A percentile compares a stretch with the other conserved stretches of the same genome.
phyloP scores from a whole-genome alignment of 1,139 yeast genomes.

The Meyerozyma carpophila region DNA sequence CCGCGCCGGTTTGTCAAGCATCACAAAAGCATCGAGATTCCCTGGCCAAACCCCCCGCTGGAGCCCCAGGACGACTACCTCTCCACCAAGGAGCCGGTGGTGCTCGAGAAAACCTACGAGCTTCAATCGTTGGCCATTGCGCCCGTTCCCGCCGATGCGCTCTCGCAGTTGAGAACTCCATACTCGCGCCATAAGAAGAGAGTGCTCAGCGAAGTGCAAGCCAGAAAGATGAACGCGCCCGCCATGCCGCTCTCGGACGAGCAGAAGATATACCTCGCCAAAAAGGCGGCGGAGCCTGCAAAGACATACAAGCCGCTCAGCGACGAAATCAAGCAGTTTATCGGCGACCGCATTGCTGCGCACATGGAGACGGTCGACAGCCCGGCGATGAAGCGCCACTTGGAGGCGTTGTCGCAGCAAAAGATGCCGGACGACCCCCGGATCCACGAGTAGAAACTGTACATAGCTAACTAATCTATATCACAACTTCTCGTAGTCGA shows the following conservation, averaged over 20 bases:
- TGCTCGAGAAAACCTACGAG: slow-evolving; percentile 69
- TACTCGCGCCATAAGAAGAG: slow-evolving; percentile 55
- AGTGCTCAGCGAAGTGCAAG: slow-evolving; percentile 53
- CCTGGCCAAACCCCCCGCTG: slow-evolving; percentile 85
- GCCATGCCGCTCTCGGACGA: slow-evolving; percentile 70
- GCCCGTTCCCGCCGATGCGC: slow-evolving; percentile 66
- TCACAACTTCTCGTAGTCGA: slow-evolving; percentile 86
- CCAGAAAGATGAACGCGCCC: slow-evolving; percentile 62
- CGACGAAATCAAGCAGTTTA: slow-evolving; percentile 60
- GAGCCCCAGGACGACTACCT: slow-evolving; percentile 52
- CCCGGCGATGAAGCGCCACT: slow-evolving; percentile 27
- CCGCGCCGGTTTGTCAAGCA: slow-evolving; percentile 72
- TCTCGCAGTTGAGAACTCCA: slow-evolving; percentile 70
- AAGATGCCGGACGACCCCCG: slow-evolving; percentile 14
- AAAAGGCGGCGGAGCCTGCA: slow-evolving; percentile 45
- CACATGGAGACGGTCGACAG: slow-evolving; percentile 41
- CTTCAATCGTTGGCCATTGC: slow-evolving; percentile 61
- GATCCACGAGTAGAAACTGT: not conserved
- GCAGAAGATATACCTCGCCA: slow-evolving; percentile 59
- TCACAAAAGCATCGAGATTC: slow-evolving; percentile 65
- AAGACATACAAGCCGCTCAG: slow-evolving; percentile 49
- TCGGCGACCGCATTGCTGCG: slow-evolving; percentile 64
- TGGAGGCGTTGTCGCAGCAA: slow-evolving; percentile 32
- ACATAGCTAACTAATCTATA: not conserved
- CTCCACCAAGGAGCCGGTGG: slow-evolving; percentile 55